Percentiles rank a stretch among this genome's conserved stretches.
Conservation (phyloP, 306 rosid genomes). For the Lathyrus oleraceus region DNA sequence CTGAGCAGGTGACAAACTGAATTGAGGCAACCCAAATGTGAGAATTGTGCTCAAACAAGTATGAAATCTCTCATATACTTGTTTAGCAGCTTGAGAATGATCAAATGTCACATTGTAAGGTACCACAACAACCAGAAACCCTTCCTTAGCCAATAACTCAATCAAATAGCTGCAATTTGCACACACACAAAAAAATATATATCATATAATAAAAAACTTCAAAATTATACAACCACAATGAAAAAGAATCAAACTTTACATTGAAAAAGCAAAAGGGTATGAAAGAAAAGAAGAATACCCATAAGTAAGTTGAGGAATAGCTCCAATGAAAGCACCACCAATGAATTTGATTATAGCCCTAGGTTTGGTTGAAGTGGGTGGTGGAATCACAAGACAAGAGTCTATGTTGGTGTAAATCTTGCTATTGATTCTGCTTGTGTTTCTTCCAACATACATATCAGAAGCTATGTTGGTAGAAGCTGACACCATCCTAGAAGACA, state of each 20-base stretch:
- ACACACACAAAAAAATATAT: constrained; percentile 27
- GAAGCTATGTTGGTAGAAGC: constrained; percentile 40
- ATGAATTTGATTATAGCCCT: constrained; percentile 86
- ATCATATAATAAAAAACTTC: not conserved
- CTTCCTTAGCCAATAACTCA: constrained; percentile 74
- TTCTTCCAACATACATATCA: constrained; percentile 41
- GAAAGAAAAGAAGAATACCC: constrained; percentile 43
- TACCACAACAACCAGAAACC: constrained; percentile 72
- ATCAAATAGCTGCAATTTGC: constrained; percentile 63
- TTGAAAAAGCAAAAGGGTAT: constrained; percentile 14
- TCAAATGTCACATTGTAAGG: constrained; percentile 93
- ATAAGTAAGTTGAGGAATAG: constrained; percentile 90
- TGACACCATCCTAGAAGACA: constrained; percentile 35
- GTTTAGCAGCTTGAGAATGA: constrained; percentile 70
- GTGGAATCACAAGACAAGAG: constrained; percentile 74
- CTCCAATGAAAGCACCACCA: constrained; percentile 97
- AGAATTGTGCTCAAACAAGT: constrained; percentile 64
- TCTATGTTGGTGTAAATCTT: constrained; percentile 49
- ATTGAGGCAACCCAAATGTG: constrained; percentile 67
- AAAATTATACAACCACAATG: not conserved
- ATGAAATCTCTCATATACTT: constrained; percentile 77
- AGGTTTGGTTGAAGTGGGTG: constrained; percentile 66
- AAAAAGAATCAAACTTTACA: constrained; percentile 19
- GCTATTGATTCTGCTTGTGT: constrained; percentile 13
- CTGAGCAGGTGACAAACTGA: constrained; percentile 62